These are phyloP conservation scores for Dictyostelium capitatum DNA, from an alignment of 78 protist genomes.

Conservation along the genomic window DNA sequence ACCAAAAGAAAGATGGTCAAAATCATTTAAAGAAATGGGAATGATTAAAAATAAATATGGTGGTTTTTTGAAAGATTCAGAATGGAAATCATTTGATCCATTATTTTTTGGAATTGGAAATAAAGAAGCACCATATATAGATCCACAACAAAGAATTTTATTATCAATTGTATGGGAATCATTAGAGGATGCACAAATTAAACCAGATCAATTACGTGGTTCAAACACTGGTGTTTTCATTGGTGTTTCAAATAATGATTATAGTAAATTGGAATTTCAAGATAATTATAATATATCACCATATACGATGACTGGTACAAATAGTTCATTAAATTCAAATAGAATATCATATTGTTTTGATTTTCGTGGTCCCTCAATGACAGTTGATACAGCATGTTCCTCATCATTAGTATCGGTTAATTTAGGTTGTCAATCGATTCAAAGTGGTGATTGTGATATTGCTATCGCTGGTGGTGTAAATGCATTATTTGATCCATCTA, in stretches of 20 bases:
- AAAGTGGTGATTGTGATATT: conserved; percentile 67
- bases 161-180: conserved; percentile 81
- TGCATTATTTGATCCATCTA: conserved; percentile 66
- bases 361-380: conserved; percentile 89
- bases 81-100: conserved; percentile 76
- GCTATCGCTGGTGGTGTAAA: conserved; percentile 92
- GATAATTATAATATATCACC: conserved; percentile 1
- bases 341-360: conserved; percentile 88
- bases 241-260: conserved; percentile 60
- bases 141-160: conserved; percentile 93
- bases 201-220: conserved; percentile 43
- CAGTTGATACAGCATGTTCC: conserved; percentile 95
- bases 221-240: conserved; percentile 69
- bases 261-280: neutral
- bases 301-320: conserved; percentile 48
- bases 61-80: conserved; percentile 48
- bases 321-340: conserved; percentile 76
- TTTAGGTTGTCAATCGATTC: conserved; percentile 76
- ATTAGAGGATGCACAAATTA: conserved; percentile 68
- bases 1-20: conserved; percentile 50
- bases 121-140: conserved; percentile 85
- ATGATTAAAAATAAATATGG: conserved; percentile 45
- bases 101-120: conserved; percentile 60
- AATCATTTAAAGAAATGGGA: neutral
- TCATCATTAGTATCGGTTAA: conserved; percentile 88